These are phyloP conservation scores for Rhodotorula sp. DNA, from an alignment of 1,284 basidiomycete species.

Conservation along the genomic window DNA sequence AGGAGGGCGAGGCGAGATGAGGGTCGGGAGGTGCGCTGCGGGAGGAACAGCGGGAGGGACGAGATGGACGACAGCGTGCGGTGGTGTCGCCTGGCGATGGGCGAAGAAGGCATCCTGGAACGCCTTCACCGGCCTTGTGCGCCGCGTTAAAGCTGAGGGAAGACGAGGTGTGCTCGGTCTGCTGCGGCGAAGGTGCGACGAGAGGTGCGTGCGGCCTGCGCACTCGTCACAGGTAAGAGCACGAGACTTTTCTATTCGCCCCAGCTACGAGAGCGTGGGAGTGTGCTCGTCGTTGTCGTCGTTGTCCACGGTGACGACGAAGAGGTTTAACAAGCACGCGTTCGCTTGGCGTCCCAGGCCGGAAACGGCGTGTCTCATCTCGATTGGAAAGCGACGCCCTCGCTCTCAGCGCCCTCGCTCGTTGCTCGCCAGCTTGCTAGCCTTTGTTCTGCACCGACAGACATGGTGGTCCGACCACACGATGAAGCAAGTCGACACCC, in stretches of 20 bases:
- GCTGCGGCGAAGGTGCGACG: no score
- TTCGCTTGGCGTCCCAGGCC: no score
- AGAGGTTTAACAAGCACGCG: no score
- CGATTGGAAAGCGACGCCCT: not conserved
- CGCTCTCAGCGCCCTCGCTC: not conserved
- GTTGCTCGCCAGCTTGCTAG: not conserved
- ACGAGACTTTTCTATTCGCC: no score
- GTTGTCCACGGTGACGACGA: no score
- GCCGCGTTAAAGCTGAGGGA: not conserved
- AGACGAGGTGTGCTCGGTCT: not conserved
- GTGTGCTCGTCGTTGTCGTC: no score
- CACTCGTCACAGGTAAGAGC: no score
- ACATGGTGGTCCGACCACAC: constrained; percentile 2
- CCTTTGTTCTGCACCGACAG: not conserved
- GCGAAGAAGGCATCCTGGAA: not conserved
- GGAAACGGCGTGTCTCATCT: not conserved
- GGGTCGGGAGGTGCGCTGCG: not conserved
- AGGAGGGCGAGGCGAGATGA: constrained; percentile 4
- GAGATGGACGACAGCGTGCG: not conserved
- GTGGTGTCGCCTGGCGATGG: not conserved
- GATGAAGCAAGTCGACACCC: constrained; percentile 7
- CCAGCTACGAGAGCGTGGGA: no score
- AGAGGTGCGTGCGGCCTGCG: no score
- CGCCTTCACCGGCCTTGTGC: not conserved
- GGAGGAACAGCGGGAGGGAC: not conserved